phyloP scores from a whole-genome alignment of 148 eudicot species.

The Selenicereus undatus region DNA sequence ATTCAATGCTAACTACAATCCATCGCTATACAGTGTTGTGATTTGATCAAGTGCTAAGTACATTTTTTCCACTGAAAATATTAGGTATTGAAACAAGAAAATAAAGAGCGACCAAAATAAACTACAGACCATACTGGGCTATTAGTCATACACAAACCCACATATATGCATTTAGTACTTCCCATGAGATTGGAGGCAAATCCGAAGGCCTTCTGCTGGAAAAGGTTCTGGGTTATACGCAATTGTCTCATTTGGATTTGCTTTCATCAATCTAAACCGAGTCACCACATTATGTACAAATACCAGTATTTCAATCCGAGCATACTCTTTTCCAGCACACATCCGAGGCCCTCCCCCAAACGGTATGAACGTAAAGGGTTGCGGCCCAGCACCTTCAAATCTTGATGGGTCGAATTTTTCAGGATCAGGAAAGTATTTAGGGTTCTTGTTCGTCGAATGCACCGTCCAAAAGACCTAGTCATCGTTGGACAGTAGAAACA shows the following conservation, averaged over 20 bases:
- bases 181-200: slow-evolving; percentile 2
- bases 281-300: slow-evolving; percentile 15
- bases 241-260: slow-evolving; percentile 13
- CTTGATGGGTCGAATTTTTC: slow-evolving; percentile 19
- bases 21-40: too few relatives aligned
- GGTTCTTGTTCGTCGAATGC: slow-evolving; percentile 15
- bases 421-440: slow-evolving; percentile 7
- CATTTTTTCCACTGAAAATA: too few relatives aligned
- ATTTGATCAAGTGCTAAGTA: too few relatives aligned
- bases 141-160: too few relatives aligned
- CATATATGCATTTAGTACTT: background rate
- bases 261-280: background rate
- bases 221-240: background rate
- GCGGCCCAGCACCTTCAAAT: slow-evolving; percentile 11
- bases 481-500: background rate
- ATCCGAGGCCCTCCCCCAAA: slow-evolving; percentile 17
- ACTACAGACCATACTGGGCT: too few relatives aligned
- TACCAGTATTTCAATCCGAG: slow-evolving; percentile 2
- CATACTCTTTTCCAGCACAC: slow-evolving; percentile 18
- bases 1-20: too few relatives aligned
- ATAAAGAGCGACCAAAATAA: too few relatives aligned
- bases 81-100: too few relatives aligned
- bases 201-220: background rate
- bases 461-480: slow-evolving; percentile 5
- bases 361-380: slow-evolving; percentile 7